Percentiles rank a stretch among this genome's conserved stretches.
Conservation (phyloP, 495 filamentous ascomycete genomes). For the Mytilinidion resinicola region DNA sequence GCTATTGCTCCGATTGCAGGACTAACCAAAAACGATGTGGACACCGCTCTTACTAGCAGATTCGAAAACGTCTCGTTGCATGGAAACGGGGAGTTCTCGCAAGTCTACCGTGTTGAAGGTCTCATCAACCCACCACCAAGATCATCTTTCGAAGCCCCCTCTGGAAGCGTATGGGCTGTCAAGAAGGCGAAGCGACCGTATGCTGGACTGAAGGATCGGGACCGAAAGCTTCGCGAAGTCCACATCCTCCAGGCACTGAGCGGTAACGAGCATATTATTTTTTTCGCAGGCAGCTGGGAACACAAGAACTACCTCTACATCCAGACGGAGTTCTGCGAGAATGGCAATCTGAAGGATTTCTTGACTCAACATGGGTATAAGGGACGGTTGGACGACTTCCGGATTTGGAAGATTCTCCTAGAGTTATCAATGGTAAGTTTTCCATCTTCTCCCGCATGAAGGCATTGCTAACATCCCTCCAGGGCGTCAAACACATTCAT, state of each 20-base stretch:
- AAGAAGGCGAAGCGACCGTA: conserved; percentile 86
- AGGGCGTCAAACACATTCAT: conserved; percentile 88
- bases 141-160: conserved; percentile 18
- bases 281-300: conserved; percentile 81
- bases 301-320: conserved; percentile 78
- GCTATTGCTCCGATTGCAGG: conserved; percentile 44
- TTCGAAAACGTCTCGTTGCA: conserved; percentile 72
- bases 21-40: conserved; percentile 56
- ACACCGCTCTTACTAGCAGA: conserved; percentile 57
- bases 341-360: conserved; percentile 82
- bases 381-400: conserved; percentile 88
- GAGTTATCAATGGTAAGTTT: conserved; percentile 68
- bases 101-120: conserved; percentile 74
- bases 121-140: conserved; percentile 12
- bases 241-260: conserved; percentile 63
- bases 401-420: conserved; percentile 94
- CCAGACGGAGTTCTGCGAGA: conserved; percentile 92
- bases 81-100: conserved; percentile 86
- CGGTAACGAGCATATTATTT: conserved; percentile 73
- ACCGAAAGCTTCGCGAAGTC: conserved; percentile 74
- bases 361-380: conserved; percentile 69
- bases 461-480: conserved; percentile 28
- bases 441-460: not conserved
- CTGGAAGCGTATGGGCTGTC: conserved; percentile 67
- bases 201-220: conserved; percentile 64